Evolutionary conservation across 306 rosid species (phyloP), one percentile per base, ranked within the genome.

Genomic region (Geum urbanum): DNA sequence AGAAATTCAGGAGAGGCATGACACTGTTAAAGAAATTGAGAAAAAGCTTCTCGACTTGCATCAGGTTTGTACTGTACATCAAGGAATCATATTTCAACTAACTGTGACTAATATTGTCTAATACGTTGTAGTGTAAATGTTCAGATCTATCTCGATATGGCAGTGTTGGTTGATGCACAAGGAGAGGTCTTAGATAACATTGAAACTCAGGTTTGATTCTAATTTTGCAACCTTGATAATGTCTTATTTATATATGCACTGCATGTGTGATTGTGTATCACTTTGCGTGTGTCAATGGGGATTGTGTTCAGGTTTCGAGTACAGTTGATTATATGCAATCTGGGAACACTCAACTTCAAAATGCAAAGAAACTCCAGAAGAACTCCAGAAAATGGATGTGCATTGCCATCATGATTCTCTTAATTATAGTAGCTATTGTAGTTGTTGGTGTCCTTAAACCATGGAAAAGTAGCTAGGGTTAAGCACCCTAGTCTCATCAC

Each of bases 1-100:
- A 77, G 98, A 94, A 90, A 90, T 94, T 80, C 98, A 94, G 66
- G 98, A 94, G 84, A 81, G 98, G 74, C 98, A 90, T 43, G 92
- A 94, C 69, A 75, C 97, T 3, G 98, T 90, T 16, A 94, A 81
- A 80, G 98, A 94, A 74, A 88, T 94, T 44, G 98, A 94, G 89
- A 88, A 88, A 82, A 94, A 80, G 78, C 97, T 94, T 76, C 91
- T 86, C 13, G 98, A 94, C 80, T 85, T 94, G 68, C 98, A 94
- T 76, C 98, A 94, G 97, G 97, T 88, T 67, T 78, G 41, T 72
- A 54, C 74, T 6, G 64, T 45, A 58, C 66, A 68, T 43, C 18
- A 8, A 48, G 22, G 15, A 58, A 47, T 48, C 8, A 47, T 41
- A 37, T 16, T 43, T 50, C 37, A 32, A 11, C 35, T 9, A 55